Conservation (phyloP, 805 yeast genomes). For the Lachancea sp. region DNA sequence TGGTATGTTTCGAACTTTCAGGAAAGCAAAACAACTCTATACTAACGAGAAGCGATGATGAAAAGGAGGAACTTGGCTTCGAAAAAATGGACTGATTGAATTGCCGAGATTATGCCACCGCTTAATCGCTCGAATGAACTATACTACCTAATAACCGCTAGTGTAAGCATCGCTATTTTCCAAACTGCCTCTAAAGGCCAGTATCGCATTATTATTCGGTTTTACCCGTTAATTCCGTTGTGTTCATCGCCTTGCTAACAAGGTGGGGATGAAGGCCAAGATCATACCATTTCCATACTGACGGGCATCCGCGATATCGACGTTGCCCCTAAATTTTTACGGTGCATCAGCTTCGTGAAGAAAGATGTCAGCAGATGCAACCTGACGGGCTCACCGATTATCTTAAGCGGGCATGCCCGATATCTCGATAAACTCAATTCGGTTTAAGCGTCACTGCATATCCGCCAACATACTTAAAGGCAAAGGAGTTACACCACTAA, state of each 20-base stretch:
- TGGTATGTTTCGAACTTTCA: constrained; percentile 16
- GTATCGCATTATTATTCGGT: not conserved
- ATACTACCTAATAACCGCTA: no score
- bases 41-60: not conserved
- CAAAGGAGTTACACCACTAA: no score
- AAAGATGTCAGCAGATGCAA: not conserved
- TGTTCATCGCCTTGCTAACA: not conserved
- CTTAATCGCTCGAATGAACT: not conserved
- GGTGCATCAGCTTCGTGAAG: not conserved
- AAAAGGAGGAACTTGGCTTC: constrained; percentile 25
- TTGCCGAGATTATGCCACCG: no score
- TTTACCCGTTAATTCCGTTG: not conserved
- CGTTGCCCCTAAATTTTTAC: not conserved
- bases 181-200: no score
- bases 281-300: not conserved
- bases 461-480: not conserved
- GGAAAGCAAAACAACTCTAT: not conserved
- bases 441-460: no score
- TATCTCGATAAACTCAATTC: not conserved
- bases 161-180: no score
- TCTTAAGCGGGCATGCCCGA: constrained; percentile 6
- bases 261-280: not conserved
- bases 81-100: constrained; percentile 13
- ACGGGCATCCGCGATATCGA: constrained; percentile 2
- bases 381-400: not conserved